These are phyloP conservation scores for Amphicarpaea edgeworthii DNA, from an alignment of 306 rosid genomes.

Conservation along the genomic window DNA sequence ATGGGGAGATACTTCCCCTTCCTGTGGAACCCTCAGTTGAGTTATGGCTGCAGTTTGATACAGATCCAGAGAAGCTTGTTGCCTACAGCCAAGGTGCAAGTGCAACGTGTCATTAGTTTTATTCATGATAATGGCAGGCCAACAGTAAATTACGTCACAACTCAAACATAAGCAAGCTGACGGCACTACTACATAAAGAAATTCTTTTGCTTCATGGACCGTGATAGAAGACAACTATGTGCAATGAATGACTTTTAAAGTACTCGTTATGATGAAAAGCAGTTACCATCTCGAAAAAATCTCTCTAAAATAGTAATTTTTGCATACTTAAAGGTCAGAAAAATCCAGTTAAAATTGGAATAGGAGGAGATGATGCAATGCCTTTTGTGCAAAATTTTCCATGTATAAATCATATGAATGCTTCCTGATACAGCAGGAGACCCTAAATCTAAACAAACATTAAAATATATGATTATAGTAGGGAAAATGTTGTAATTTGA, in stretches of 20 bases:
- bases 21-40: conserved; percentile 53
- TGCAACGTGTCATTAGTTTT: conserved; percentile 18
- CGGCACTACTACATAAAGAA: conserved; percentile 38
- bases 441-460: conserved; percentile 30
- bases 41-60: conserved; percentile 53
- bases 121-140: conserved; percentile 34
- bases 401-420: conserved; percentile 3
- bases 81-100: conserved; percentile 47
- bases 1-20: conserved; percentile 49
- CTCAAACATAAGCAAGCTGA: conserved; percentile 38
- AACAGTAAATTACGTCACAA: conserved; percentile 32
- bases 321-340: conserved; percentile 12
- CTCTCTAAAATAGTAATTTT: conserved; percentile 19
- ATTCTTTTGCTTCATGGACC: conserved; percentile 33
- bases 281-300: conserved; percentile 24
- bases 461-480: neutral
- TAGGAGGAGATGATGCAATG: neutral
- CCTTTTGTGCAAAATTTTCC: conserved; percentile 25
- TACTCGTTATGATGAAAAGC: conserved; percentile 16
- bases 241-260: conserved; percentile 29
- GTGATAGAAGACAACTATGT: conserved; percentile 12
- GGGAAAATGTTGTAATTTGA: conserved; percentile 28
- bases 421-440: neutral
- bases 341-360: conserved; percentile 34
- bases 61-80: conserved; percentile 56